A percentile compares a stretch with the other conserved stretches of the same genome.
Evolutionary conservation across 2,329 filamentous ascomycete genomes (phyloP).

Genomic region (Cylindrodendrum hubeiense): DNA sequence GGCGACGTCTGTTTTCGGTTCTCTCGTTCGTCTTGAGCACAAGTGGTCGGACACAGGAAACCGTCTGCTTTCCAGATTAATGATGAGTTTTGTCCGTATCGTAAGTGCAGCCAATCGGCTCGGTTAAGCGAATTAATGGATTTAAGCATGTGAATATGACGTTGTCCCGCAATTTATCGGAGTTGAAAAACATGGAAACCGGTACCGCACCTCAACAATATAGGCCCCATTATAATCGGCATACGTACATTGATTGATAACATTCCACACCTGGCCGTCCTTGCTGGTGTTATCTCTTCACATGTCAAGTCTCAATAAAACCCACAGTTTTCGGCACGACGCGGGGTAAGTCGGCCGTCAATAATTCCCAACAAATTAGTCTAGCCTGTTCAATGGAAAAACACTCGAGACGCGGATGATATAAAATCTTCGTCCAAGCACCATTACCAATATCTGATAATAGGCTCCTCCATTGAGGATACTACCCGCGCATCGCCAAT

Average conservation of each 20-base stretch:
- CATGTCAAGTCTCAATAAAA: slow-evolving; percentile 7
- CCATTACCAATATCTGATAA: slow-evolving; percentile 6
- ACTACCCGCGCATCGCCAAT: slow-evolving; percentile 12
- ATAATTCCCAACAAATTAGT: not conserved
- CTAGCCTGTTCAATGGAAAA: not conserved
- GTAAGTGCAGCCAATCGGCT: not conserved
- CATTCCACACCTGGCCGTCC: slow-evolving; percentile 6
- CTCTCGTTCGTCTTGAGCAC: no score
- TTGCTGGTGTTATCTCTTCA: slow-evolving; percentile 13
- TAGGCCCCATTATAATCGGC: slow-evolving; percentile 6
- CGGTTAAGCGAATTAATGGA: not conserved
- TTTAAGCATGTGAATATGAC: not conserved
- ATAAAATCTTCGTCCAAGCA: slow-evolving; percentile 11
- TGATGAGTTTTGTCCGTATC: not conserved
- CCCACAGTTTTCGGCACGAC: slow-evolving; percentile 12
- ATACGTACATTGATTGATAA: slow-evolving; percentile 13
- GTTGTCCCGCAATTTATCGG: not conserved
- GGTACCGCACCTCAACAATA: slow-evolving; percentile 12
- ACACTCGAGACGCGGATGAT: slow-evolving; percentile 3
- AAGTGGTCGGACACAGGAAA: not conserved
- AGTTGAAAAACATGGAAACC: not conserved
- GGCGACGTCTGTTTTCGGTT: no score
- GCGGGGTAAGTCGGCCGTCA: slow-evolving; percentile 7
- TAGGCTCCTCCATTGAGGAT: not conserved
- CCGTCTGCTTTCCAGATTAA: not conserved